Evolutionary conservation across 768 basidiomycete species (phyloP), one percentile per base, ranked within the genome.

Genomic region (Podaxis sp.): DNA sequence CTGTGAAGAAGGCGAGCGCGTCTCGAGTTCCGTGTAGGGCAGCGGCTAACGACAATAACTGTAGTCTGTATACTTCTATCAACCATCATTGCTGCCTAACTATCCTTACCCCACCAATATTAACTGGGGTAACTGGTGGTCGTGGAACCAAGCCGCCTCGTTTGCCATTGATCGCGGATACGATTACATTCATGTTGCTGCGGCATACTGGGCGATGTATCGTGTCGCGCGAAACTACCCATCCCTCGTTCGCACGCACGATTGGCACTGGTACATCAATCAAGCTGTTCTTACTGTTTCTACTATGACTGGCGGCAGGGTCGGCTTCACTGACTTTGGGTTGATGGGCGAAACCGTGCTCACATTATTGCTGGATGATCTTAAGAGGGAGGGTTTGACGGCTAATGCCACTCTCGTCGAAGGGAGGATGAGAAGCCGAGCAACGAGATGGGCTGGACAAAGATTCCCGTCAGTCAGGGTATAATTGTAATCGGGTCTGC

Each of bases 341-440:
- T 71, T 85, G 22, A 86, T 86, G 84, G 84, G 82, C 30, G 84
- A 86, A 70, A 85, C 84, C 0, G 83, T 85, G 37, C 72, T 82
- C 48, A 71, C 77, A 3, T 72, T 77, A 24, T 68, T 85, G 22
- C 69, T 86, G 30, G 73, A 81, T 56, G 84, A 86, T 66, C 69
- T 86, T 56, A 79, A 80, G 66, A 72, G 83, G 7, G 84, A 86
- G 64, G 84, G 84, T 3, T 67, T 83, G 56, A 78, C 76, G 15
- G 70, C 75, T 4, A 83, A 84, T 66, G 82, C 80, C 4, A 82
- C 77, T 1, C 68, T 81, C 6, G 72, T 85, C 5, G 74, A 84
- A 66, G 74, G 70, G 37, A 75, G 76, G 63, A 86, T 86, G 84
- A 70, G 69, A 66, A 71, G 74, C 12, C 75, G 84, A 17, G 78